Evolutionary conservation across 2,329 filamentous ascomycete genomes (phyloP), one percentile per base, ranked within the genome.

Genomic region (Paraphaeosphaeria minitans): DNA sequence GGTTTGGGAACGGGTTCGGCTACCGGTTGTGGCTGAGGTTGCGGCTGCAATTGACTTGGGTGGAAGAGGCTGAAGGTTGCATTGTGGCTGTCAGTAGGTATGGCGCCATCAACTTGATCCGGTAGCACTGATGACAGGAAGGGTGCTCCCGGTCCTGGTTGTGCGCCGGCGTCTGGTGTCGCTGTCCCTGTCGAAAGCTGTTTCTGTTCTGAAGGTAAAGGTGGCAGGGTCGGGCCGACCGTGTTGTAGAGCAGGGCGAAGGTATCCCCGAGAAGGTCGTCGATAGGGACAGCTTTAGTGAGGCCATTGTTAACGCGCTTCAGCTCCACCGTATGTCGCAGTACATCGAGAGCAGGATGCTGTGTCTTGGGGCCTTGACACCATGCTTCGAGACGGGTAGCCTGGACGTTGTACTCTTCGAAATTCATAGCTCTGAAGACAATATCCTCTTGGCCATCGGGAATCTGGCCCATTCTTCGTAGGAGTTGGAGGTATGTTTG

Each of bases 191-290:
- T 60, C 16, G 56, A 59, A 55, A 66, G 53, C 41, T 63, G 68
- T 39, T 63, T 70, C 46, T 63, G 67, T 60, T 84, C 66, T 76
- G 84, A 64, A 80, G 22, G 84, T 78, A 74, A 58, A 8, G 71
- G 72, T 47, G 83, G 78, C n/a, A 92, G 77, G 3, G 81, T 82
- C 43, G 84, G 84, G 1, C 87, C 87, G 50, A 93, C 79, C 31
- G 89, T 85, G 19, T 84, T 82, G 72, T 92, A 95, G 16, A 96
- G 81, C 50, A 87, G 84, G 1, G 91, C 90, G 75, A 97, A 99
- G 50, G 91, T 88, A 76, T 99, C 95, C 22, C 89, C 90, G 64
- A 97, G 90, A n/a, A 98, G 84, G 70, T 99, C 95, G 69, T 99
- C 95, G 46, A 98, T 94, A 10, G 89, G 83, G 0, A 87, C 85